phyloP scores from a whole-genome alignment of 2,329 filamentous ascomycete species.

The Clonostachys rosea region DNA sequence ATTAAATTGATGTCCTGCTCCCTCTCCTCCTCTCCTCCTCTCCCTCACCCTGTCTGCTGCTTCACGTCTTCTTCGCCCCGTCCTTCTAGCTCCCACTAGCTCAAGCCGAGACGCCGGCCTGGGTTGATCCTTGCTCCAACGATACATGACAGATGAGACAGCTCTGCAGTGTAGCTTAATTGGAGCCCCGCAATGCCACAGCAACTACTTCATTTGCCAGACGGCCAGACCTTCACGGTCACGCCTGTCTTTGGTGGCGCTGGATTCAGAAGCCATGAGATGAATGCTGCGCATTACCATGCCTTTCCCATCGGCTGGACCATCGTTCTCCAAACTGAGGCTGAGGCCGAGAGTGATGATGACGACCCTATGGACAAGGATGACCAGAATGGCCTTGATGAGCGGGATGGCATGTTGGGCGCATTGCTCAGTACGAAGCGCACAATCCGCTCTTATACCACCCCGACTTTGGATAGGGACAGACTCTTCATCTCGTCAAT shows the following conservation, averaged over 20 bases:
- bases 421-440: slow-evolving; percentile 9
- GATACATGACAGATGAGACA: too few species aligned
- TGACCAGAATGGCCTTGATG: slow-evolving; percentile 10
- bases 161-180: too few species aligned
- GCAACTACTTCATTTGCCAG: slow-evolving; percentile 67
- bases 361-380: slow-evolving; percentile 2
- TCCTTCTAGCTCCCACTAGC: too few species aligned
- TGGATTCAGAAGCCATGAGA: slow-evolving; percentile 80
- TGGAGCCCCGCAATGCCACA: slow-evolving; percentile 21
- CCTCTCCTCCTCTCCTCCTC: too few species aligned
- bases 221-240: slow-evolving; percentile 79
- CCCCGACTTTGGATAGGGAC: slow-evolving; percentile 74
- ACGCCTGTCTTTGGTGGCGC: slow-evolving; percentile 87
- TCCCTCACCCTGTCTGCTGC: too few species aligned
- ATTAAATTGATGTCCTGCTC: too few species aligned
- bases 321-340: slow-evolving; percentile 73
- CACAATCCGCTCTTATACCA: slow-evolving; percentile 44
- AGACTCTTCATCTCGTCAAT: slow-evolving; percentile 89
- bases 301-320: slow-evolving; percentile 87
- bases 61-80: too few species aligned
- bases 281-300: slow-evolving; percentile 56
- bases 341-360: slow-evolving; percentile 13
- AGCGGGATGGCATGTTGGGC: slow-evolving; percentile 20
- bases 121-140: too few species aligned
- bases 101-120: too few species aligned